Evolutionary conservation across 2,329 filamentous ascomycete genomes (phyloP).

Genomic region (Albophoma yamanashiensis): DNA sequence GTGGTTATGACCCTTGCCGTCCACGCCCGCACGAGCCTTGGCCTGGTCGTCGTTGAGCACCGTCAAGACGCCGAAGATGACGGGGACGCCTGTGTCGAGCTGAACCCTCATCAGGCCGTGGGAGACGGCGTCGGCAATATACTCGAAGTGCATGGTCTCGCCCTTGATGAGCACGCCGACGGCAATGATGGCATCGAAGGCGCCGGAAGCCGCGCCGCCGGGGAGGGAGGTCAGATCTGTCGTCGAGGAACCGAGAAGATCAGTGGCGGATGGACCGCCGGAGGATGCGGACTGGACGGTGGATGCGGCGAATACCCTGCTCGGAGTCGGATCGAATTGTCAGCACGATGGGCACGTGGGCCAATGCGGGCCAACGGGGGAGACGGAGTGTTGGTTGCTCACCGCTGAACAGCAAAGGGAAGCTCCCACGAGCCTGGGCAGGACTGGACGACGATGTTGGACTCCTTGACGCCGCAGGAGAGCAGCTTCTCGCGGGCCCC

Average conservation of each 20-base stretch:
- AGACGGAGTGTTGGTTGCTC: slow-evolving; percentile 14
- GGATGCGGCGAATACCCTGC: slow-evolving; percentile 71
- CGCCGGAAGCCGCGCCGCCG: slow-evolving; percentile 33
- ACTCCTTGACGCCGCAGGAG: slow-evolving; percentile 69
- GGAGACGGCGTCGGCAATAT: slow-evolving; percentile 84
- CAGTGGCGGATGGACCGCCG: slow-evolving; percentile 56
- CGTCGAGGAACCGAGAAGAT: slow-evolving; percentile 61
- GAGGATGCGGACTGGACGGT: slow-evolving; percentile 67
- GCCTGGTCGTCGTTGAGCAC: slow-evolving; percentile 84
- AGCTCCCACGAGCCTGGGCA: slow-evolving; percentile 94
- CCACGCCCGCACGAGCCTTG: slow-evolving; percentile 68
- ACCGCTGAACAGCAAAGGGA: slow-evolving; percentile 82
- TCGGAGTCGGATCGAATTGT: slow-evolving; percentile 1
- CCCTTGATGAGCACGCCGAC: slow-evolving; percentile 97
- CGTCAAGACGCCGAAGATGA: slow-evolving; percentile 87
- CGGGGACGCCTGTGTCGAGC: slow-evolving; percentile 76
- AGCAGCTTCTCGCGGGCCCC: slow-evolving; percentile 72
- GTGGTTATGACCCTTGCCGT: slow-evolving; percentile 68
- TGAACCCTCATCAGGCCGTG: slow-evolving; percentile 93
- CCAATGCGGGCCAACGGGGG: not conserved
- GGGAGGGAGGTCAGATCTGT: slow-evolving; percentile 52
- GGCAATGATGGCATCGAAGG: slow-evolving; percentile 91
- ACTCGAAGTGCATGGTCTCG: slow-evolving; percentile 99
- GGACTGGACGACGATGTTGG: slow-evolving; percentile 80
- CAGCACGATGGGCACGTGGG: slow-evolving; percentile 8